Evolutionary conservation across 2,329 filamentous ascomycete species (phyloP).

Genomic region (Aspergillus sp.): DNA sequence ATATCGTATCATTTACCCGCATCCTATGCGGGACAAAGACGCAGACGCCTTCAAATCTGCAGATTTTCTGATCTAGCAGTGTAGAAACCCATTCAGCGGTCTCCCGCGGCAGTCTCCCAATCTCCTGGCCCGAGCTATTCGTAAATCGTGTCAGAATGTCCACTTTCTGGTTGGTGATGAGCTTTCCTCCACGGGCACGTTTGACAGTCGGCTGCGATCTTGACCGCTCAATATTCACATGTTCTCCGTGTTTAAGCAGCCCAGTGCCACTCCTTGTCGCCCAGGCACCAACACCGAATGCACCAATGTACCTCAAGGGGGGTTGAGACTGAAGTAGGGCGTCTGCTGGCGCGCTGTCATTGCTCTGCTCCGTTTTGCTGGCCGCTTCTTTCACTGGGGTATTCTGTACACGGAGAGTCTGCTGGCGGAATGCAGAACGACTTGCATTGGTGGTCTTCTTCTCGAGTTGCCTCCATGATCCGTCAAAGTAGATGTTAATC

Average conservation of each 20-base stretch:
- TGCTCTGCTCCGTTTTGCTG: neutral
- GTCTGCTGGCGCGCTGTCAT: slow-evolving; percentile 3
- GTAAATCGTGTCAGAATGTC: slow-evolving; percentile 92
- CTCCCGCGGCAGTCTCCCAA: slow-evolving; percentile 80
- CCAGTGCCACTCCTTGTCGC: slow-evolving; percentile 71
- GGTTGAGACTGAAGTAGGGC: slow-evolving; percentile 30
- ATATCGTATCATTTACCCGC: slow-evolving; percentile 88
- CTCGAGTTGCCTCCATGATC: slow-evolving; percentile 45
- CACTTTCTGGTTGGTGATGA: slow-evolving; percentile 50
- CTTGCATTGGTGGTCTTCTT: slow-evolving; percentile 7
- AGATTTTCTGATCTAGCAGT: slow-evolving; percentile 81
- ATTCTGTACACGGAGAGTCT: slow-evolving; percentile 4
- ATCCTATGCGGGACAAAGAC: slow-evolving; percentile 81
- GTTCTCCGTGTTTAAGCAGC: slow-evolving; percentile 69
- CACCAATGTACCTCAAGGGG: slow-evolving; percentile 67
- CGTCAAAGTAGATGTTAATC: slow-evolving; percentile 57
- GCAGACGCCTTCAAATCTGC: slow-evolving; percentile 75
- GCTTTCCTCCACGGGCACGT: slow-evolving; percentile 38
- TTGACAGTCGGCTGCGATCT: slow-evolving; percentile 55
- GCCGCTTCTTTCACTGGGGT: neutral
- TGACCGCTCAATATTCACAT: slow-evolving; percentile 77
- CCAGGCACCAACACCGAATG: slow-evolving; percentile 88
- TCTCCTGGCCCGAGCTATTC: slow-evolving; percentile 65
- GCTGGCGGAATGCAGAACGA: slow-evolving; percentile 6
- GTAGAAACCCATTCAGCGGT: slow-evolving; percentile 86